These are phyloP conservation scores for Moniliella sp. DNA, from an alignment of 1,284 basidiomycete species.

Conservation along the genomic window DNA sequence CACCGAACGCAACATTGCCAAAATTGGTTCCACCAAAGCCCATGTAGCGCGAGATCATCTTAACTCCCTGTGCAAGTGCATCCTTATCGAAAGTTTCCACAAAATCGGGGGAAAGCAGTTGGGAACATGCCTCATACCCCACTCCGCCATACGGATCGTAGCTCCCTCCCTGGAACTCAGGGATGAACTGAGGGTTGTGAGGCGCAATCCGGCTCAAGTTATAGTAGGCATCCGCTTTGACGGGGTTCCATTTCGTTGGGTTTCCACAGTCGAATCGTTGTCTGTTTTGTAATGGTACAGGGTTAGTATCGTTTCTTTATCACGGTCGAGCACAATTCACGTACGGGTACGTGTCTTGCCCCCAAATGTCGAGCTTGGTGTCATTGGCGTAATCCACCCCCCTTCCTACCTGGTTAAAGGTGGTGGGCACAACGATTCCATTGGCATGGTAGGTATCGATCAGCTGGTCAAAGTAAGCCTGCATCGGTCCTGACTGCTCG, in stretches of 20 bases:
- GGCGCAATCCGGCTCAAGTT: constrained; percentile 36
- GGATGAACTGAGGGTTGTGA: constrained; percentile 46
- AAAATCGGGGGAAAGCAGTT: constrained; percentile 11
- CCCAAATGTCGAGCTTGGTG: constrained; percentile 40
- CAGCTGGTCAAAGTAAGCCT: constrained; percentile 9
- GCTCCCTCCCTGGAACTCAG: constrained; percentile 38
- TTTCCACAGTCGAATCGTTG: constrained; percentile 27
- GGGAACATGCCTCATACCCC: constrained; percentile 8
- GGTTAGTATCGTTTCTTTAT: neutral
- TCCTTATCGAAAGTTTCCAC: constrained; percentile 8
- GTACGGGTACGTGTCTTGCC: constrained; percentile 43
- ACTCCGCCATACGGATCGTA: constrained; percentile 15
- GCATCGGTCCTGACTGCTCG: constrained; percentile 13
- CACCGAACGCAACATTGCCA: constrained; percentile 29
- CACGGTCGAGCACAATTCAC: neutral
- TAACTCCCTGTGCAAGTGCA: constrained; percentile 9
- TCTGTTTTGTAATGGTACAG: neutral
- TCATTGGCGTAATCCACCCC: constrained; percentile 17
- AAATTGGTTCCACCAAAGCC: constrained; percentile 54
- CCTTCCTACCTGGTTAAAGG: constrained; percentile 9
- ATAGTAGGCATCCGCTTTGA: neutral
- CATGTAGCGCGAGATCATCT: constrained; percentile 43
- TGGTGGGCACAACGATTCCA: constrained; percentile 12
- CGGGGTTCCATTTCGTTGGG: neutral
- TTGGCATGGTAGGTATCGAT: constrained; percentile 7